Conservation (phyloP, 2,329 filamentous ascomycete species). For the Dothistroma pini region DNA sequence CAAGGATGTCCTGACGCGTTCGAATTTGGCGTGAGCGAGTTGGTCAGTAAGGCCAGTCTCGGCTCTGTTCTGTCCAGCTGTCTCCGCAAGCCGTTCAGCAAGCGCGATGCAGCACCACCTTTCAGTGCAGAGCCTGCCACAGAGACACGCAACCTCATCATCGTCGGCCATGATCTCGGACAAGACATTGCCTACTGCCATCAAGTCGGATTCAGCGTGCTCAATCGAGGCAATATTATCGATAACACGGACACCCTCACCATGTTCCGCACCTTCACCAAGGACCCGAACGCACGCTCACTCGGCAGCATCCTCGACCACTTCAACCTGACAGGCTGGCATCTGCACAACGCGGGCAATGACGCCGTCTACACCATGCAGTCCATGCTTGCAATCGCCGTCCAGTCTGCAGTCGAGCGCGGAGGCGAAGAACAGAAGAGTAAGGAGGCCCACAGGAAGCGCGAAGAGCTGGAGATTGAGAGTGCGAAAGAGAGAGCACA, state of each 20-base stretch:
- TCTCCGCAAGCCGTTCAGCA: constrained; percentile 56
- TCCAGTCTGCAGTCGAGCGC: constrained; percentile 39
- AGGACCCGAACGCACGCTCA: constrained; percentile 48
- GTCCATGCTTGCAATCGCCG: constrained; percentile 63
- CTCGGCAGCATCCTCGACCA: constrained; percentile 61
- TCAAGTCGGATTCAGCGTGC: constrained; percentile 60
- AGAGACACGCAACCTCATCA: constrained; percentile 58
- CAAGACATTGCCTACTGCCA: constrained; percentile 67
- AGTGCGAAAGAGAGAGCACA: constrained; percentile 39
- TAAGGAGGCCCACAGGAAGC: constrained; percentile 27
- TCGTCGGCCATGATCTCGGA: constrained; percentile 73
- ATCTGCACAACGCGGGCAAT: constrained; percentile 39
- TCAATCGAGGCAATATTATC: constrained; percentile 52
- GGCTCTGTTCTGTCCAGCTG: constrained; percentile 48
- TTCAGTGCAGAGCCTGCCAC: neutral
- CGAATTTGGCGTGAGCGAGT: constrained; percentile 65
- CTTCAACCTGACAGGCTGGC: constrained; percentile 59
- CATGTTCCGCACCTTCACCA: constrained; percentile 63
- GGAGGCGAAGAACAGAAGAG: constrained; percentile 29
- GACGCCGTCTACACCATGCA: constrained; percentile 37
- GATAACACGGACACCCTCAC: constrained; percentile 60
- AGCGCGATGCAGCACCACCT: constrained; percentile 3
- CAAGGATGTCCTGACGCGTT: constrained; percentile 70
- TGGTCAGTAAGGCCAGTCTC: constrained; percentile 47
- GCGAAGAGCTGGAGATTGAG: constrained; percentile 30